phyloP scores from a whole-genome alignment of 768 basidiomycete species.

The Boletus rex-veris region DNA sequence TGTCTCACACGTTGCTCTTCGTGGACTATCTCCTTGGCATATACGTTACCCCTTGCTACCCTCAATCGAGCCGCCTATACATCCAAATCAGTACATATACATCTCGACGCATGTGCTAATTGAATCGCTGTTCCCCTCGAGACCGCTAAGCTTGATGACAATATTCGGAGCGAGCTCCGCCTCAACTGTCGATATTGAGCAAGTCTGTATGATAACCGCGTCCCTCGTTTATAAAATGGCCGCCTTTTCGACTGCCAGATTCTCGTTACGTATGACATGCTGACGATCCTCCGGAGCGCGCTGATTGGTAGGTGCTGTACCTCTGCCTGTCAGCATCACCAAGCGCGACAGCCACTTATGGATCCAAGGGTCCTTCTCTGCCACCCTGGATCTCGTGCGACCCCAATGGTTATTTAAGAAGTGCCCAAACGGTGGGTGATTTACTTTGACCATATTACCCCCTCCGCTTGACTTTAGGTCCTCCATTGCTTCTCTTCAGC shows the following conservation, averaged over 20 bases:
- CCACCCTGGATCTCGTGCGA: slow-evolving; percentile 15
- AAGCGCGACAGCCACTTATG: slow-evolving; percentile 1
- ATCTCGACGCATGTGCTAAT: background rate
- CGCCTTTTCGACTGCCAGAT: background rate
- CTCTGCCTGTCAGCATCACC: background rate
- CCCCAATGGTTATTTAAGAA: slow-evolving; percentile 15
- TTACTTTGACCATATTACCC: background rate
- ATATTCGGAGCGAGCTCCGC: background rate
- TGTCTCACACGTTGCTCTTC: slow-evolving; percentile 10
- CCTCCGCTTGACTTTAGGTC: background rate
- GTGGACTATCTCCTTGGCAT: slow-evolving; percentile 23
- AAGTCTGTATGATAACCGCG: too few relatives aligned
- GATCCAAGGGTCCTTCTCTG: slow-evolving; percentile 12
- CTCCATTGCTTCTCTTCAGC: background rate
- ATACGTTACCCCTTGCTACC: slow-evolving; percentile 21
- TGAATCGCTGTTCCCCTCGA: slow-evolving; percentile 2
- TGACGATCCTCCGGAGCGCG: background rate
- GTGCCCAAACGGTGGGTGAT: background rate
- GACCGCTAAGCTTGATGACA: slow-evolving; percentile 3
- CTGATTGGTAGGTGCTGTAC: slow-evolving; percentile 1
- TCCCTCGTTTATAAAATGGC: too few relatives aligned
- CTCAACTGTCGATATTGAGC: background rate
- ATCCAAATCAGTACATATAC: slow-evolving; percentile 10
- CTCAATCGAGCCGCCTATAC: slow-evolving; percentile 7
- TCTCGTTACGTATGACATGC: slow-evolving; percentile 11